Base-by-base conservation (phyloP, 2,329 filamentous ascomycete species). In the Dichotomopilus funicola region DNA sequence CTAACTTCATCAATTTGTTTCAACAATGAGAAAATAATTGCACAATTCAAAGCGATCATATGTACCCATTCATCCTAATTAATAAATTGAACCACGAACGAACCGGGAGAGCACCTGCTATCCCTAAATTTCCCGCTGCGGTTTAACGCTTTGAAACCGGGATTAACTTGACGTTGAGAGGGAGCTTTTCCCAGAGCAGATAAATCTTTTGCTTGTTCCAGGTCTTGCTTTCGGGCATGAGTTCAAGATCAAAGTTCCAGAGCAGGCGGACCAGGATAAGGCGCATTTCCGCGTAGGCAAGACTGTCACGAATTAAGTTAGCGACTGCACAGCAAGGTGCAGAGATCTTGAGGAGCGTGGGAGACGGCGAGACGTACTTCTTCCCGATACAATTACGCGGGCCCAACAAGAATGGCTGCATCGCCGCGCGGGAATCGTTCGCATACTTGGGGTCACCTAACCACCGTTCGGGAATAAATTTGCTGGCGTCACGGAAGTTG, bases 271-370 rank as follows among this genome's bases (percentile, higher is more conserved):
- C 70, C 2, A 78, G 55, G 11, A 78, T 72, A 5, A 78, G 60
- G 2, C 76, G 71, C 72, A 79, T 73, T 61, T 80, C 76, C 4
- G 70, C 70, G 48, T 76, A 75, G 1, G 77, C 77, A 33, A 78
- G 70, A 49, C 52, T 56, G 48, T 35, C 12, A 19, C 11, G 11
- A 4, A 36, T 19, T 35, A 43, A 33, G 13, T 47, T 37, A 56
- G 40, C 35, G 35, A 48, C 10, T 19, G n/a, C 31, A 48, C 45
- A 48, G n/a, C 6, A 48, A 12, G 12, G 11, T 27, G 11, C 11
- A 34, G 11, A 5, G 31, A 35, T 12, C 34, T 10, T 6, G 6
- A 12, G 44, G 31, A 12, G 8, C 4, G 36, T 3, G 12, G 35
- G 19, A 34, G 9, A 13, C 5, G 31, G 6, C 9, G 36, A 40